phyloP scores from a whole-genome alignment of 495 filamentous ascomycete genomes.

The Penicillium coprophilum region DNA sequence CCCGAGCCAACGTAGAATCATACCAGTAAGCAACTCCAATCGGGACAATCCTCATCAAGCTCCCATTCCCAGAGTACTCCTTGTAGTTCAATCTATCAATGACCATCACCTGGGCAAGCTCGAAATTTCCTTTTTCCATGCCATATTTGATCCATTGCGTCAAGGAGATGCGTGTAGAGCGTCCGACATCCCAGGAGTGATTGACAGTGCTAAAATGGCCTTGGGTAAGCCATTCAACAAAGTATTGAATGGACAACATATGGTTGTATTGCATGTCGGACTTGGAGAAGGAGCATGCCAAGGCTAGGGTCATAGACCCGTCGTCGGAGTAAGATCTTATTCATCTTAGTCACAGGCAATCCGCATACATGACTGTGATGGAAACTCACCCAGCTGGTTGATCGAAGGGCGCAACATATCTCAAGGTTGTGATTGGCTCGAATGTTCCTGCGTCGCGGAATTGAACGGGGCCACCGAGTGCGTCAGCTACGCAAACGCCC shows the following conservation, averaged over 20 bases:
- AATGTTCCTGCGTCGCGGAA: constrained; percentile 42
- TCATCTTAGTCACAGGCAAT: background rate
- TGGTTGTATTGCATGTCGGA: constrained; percentile 28
- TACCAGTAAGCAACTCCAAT: constrained; percentile 35
- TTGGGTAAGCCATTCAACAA: constrained; percentile 35
- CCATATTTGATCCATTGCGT: constrained; percentile 29
- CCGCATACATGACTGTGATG: background rate
- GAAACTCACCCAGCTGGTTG: constrained; percentile 28
- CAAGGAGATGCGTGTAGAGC: constrained; percentile 37
- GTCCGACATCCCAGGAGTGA: constrained; percentile 43
- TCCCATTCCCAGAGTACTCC: constrained; percentile 43
- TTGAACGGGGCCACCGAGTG: constrained; percentile 49
- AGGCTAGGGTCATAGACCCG: constrained; percentile 48
- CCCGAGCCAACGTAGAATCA: constrained; percentile 20
- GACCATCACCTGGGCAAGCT: constrained; percentile 12
- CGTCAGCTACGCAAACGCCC: constrained; percentile 47
- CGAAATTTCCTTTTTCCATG: background rate
- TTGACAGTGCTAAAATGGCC: constrained; percentile 42
- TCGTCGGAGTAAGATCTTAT: constrained; percentile 50
- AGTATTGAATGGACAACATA: constrained; percentile 34
- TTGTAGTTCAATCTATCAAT: constrained; percentile 16
- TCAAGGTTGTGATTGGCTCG: constrained; percentile 31
- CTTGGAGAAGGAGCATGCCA: constrained; percentile 43
- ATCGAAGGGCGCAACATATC: constrained; percentile 19
- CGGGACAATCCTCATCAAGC: constrained; percentile 47